These are phyloP conservation scores for Malus hybrid DNA, from an alignment of 331 rosid genomes.

Conservation along the genomic window DNA sequence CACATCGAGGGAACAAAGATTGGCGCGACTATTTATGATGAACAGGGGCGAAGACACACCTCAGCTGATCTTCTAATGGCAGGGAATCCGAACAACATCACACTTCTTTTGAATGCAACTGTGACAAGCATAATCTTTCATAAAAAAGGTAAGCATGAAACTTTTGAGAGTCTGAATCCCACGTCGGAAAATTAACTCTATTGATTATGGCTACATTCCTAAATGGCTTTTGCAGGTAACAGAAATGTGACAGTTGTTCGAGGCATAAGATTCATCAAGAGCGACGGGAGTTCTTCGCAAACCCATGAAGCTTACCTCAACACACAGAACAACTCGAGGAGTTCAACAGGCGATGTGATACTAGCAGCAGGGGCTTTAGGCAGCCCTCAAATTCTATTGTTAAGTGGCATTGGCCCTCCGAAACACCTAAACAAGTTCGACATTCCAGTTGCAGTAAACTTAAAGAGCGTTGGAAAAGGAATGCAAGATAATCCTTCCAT, in stretches of 20 bases:
- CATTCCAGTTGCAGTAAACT: constrained; percentile 31
- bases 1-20: constrained; percentile 64
- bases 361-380: constrained; percentile 72
- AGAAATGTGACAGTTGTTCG: constrained; percentile 32
- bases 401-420: constrained; percentile 69
- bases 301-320: constrained; percentile 46
- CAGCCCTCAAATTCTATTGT: constrained; percentile 58
- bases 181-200: background rate
- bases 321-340: constrained; percentile 19
- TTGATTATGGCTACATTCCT: background rate
- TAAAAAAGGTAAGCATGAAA: constrained; percentile 31
- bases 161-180: too few relatives aligned
- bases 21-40: constrained; percentile 56
- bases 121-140: constrained; percentile 49
- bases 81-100: constrained; percentile 42
- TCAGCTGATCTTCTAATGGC: constrained; percentile 57
- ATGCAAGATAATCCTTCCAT: constrained; percentile 71
- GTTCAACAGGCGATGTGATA: constrained; percentile 48
- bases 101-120: constrained; percentile 59
- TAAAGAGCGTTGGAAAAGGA: constrained; percentile 44
- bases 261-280: constrained; percentile 56
- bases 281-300: constrained; percentile 32
- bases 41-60: constrained; percentile 50
- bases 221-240: constrained; percentile 26
- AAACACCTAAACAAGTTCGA: constrained; percentile 36